phyloP scores from a whole-genome alignment of 2,329 filamentous ascomycete species.

The Arachnomyces sp. region DNA sequence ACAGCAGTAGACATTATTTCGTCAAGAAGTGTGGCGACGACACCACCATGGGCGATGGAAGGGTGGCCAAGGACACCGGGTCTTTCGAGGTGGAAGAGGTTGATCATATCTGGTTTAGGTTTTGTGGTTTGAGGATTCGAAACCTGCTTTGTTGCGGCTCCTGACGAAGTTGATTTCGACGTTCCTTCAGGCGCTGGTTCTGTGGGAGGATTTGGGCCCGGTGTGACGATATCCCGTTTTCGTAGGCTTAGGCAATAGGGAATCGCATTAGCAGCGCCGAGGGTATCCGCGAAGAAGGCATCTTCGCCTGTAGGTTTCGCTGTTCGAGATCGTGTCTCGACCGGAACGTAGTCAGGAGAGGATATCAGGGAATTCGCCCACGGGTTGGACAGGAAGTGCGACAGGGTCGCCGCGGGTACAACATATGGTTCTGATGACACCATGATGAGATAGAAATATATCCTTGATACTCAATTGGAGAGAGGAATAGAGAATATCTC shows the following conservation, averaged over 20 bases:
- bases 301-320: slow-evolving; percentile 38
- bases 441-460: too few relatives aligned
- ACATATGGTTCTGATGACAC: too few relatives aligned
- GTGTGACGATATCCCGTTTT: slow-evolving; percentile 7
- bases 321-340: slow-evolving; percentile 33
- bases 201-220: slow-evolving; percentile 2
- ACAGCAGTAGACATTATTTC: slow-evolving; percentile 38
- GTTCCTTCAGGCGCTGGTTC: neutral
- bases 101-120: slow-evolving; percentile 27
- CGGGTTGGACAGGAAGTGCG: slow-evolving; percentile 18
- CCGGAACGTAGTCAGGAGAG: slow-evolving; percentile 29
- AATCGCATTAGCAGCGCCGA: slow-evolving; percentile 32
- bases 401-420: slow-evolving; percentile 6
- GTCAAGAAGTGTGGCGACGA: slow-evolving; percentile 35
- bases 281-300: slow-evolving; percentile 33
- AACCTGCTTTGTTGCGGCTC: slow-evolving; percentile 10
- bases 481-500: too few relatives aligned
- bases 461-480: too few relatives aligned
- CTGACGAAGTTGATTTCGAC: slow-evolving; percentile 4
- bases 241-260: slow-evolving; percentile 35
- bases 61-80: slow-evolving; percentile 35
- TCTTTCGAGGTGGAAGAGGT: slow-evolving; percentile 26
- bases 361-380: slow-evolving; percentile 27
- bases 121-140: too few relatives aligned
- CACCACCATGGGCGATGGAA: slow-evolving; percentile 32